Conservation (phyloP, 805 yeast genomes). For the Suhomyces canberraensis region DNA sequence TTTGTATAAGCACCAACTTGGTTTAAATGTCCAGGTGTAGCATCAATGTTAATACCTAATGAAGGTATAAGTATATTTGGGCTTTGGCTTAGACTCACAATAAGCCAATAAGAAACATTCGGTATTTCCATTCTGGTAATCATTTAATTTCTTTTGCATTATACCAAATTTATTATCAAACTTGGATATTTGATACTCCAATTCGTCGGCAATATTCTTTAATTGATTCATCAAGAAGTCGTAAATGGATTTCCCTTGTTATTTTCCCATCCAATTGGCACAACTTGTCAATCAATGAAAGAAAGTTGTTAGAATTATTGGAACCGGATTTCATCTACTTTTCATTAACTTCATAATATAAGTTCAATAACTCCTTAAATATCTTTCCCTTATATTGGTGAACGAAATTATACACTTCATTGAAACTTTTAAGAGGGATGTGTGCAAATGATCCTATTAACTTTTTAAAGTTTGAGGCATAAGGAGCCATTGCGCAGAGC, state of each 20-base stretch:
- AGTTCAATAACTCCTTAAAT: conserved; percentile 34
- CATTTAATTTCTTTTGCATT: conserved; percentile 37
- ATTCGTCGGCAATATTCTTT: conserved; percentile 26
- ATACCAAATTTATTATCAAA: conserved; percentile 32
- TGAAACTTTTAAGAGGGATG: conserved; percentile 29
- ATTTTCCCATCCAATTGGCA: conserved; percentile 27
- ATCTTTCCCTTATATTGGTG: conserved; percentile 32
- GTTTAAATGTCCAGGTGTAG: no score
- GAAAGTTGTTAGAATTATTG: conserved; percentile 25
- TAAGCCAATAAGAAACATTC: no score
- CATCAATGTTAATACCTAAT: no score
- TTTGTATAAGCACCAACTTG: no score
- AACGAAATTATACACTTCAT: conserved; percentile 32
- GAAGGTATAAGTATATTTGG: no score
- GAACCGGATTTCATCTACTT: conserved; percentile 6
- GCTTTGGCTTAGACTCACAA: no score
- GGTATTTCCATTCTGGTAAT: no score
- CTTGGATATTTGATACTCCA: conserved; percentile 34
- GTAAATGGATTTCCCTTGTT: conserved; percentile 27
- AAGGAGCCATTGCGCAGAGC: no score
- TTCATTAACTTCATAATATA: conserved; percentile 32
- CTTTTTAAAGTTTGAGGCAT: no score
- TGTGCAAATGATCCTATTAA: no score
- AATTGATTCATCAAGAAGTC: conserved; percentile 36
- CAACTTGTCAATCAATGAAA: conserved; percentile 37